Base-by-base conservation (phyloP, 129 eudicot genomes). In the Flaveria robusta region DNA sequence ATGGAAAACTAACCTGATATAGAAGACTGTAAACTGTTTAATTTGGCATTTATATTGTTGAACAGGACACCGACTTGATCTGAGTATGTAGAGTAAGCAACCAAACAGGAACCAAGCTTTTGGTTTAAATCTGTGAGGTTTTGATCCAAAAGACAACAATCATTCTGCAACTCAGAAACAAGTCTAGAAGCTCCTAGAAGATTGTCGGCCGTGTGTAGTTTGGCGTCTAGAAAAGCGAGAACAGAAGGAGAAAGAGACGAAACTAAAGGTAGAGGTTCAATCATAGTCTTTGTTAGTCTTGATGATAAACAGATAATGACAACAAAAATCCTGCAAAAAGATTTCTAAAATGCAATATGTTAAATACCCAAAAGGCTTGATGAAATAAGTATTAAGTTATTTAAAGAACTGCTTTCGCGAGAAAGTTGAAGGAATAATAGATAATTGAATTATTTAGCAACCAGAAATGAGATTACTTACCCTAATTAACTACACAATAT, bases 241-340 rank as follows among this genome's bases (percentile, higher is more conserved):
- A 82, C 59, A 5, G 84, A 47, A 16, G 89, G 78, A 27, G 96
- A 91, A 58, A 91, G 90, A 64, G 97, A 89, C 4, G 92, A 70
- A 59, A 74, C 77, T 52, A 79, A 77, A 31, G 97, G 97, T 24
- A 91, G 85, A 74, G 77, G 68, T 76, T 83, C 83, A 66, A 81
- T 62, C 77, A 82, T 71, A 1, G 70, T 80, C 29, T 39, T 66
- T 79, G 72, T 63, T 71, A 50, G 54, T 41, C 18, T 71, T 79
- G 37, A 71, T 62, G 64, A 79, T 20, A 27, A 37, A 9, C 51
- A 62, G 46, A 31, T 27, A 14, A 6, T 1, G 11, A 62, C 9
- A 16, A 64, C 68, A 14, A 15, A 2, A 34, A 64, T 64, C 69
- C 69, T 64, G 69, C 70, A 64, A 64, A 64, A 64, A 0, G 1